Percentiles rank a stretch among this genome's conserved stretches.
These are phyloP conservation scores for Bolboschoenoplectus hybrid DNA, from an alignment of 202 grass and related monocot species.

Conservation along the genomic window DNA sequence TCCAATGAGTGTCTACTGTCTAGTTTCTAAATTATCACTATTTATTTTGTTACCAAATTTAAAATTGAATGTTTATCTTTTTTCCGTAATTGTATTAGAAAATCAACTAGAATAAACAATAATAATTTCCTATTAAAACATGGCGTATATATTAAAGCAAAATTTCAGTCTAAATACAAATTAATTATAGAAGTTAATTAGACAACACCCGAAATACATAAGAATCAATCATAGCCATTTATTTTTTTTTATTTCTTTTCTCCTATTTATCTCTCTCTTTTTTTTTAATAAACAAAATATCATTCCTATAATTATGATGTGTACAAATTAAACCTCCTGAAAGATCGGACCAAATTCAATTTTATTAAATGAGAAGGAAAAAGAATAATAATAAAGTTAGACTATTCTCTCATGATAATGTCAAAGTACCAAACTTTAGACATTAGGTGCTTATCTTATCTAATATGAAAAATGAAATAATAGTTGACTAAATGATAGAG, in stretches of 20 bases:
- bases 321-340: not conserved
- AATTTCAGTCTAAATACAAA: no score
- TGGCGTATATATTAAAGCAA: no score
- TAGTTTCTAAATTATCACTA: no score
- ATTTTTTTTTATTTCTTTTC: not conserved
- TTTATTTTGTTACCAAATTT: no score
- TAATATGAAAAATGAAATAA: not conserved
- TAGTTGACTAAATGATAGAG: conserved; percentile 10
- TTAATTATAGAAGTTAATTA: no score
- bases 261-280: not conserved
- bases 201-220: no score
- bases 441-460: not conserved
- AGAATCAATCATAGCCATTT: not conserved
- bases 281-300: not conserved
- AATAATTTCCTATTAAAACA: no score
- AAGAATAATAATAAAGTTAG: not conserved
- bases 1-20: no score
- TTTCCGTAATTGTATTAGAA: no score
- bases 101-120: no score
- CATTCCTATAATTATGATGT: not conserved
- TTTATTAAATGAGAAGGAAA: not conserved
- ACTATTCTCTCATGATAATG: not conserved
- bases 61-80: no score
- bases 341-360: not conserved
- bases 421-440: conserved; percentile 14